These are phyloP conservation scores for Ceratobasidium sp. DNA, from an alignment of 1,284 basidiomycete species.

Conservation along the genomic window DNA sequence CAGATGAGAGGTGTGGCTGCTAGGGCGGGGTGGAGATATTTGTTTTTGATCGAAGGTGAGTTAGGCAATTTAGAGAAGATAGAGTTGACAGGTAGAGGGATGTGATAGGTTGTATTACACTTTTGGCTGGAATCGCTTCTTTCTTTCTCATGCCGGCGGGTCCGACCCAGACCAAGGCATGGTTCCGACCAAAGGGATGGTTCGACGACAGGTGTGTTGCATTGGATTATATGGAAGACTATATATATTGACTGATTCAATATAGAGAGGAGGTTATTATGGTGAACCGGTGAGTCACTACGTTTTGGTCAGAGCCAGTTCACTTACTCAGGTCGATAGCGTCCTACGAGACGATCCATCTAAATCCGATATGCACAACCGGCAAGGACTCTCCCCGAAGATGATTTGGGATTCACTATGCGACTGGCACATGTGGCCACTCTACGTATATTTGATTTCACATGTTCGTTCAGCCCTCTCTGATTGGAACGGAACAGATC, in stretches of 20 bases:
- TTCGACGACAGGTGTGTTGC: conserved; percentile 58
- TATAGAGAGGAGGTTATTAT: conserved; percentile 60
- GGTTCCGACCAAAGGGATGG: conserved; percentile 75
- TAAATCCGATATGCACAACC: conserved; percentile 79
- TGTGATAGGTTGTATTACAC: conserved; percentile 56
- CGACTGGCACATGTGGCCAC: conserved; percentile 74
- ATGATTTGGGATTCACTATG: conserved; percentile 63
- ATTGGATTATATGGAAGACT: not conserved
- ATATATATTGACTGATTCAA: not conserved
- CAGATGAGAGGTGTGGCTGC: conserved; percentile 65
- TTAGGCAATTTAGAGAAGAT: not conserved
- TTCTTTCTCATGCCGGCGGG: conserved; percentile 75
- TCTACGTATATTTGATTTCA: conserved; percentile 62
- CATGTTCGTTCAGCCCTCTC: not conserved
- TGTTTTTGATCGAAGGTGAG: conserved; percentile 48
- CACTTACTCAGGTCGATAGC: conserved; percentile 43
- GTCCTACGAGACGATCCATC: conserved; percentile 75
- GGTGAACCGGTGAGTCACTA: conserved; percentile 51
- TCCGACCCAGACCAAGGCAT: conserved; percentile 70
- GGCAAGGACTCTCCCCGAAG: conserved; percentile 66
- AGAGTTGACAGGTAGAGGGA: not conserved
- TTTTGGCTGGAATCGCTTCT: conserved; percentile 63
- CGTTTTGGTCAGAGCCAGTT: too few species aligned
- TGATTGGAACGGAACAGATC: conserved; percentile 2
- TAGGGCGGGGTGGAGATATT: conserved; percentile 55